Evolutionary conservation across 2,329 filamentous ascomycete genomes (phyloP).

Genomic region (Claviceps fusiformis): DNA sequence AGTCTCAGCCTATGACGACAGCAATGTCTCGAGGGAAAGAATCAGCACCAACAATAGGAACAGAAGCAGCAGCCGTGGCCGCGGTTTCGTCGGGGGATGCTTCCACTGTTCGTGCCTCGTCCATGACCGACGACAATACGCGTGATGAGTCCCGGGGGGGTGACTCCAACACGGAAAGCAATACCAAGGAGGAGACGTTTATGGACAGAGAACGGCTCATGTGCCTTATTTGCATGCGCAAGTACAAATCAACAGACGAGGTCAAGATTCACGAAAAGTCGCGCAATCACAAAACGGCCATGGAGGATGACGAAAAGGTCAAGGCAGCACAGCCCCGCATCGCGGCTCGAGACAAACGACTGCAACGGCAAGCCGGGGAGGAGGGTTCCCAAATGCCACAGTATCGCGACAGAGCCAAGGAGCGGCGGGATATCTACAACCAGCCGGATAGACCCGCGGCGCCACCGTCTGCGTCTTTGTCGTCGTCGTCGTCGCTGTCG

Average conservation of each 20-base stretch:
- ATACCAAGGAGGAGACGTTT: constrained; percentile 30
- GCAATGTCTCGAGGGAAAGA: background rate
- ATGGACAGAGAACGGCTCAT: constrained; percentile 39
- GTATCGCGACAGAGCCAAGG: constrained; percentile 55
- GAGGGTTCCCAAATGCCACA: constrained; percentile 13
- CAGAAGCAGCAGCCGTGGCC: background rate
- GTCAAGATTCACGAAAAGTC: constrained; percentile 29
- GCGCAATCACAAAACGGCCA: constrained; percentile 27
- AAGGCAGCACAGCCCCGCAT: constrained; percentile 34
- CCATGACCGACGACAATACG: background rate
- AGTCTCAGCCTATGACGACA: background rate
- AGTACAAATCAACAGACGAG: constrained; percentile 30
- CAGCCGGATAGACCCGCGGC: constrained; percentile 41
- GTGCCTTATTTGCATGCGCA: constrained; percentile 33
- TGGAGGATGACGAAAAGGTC: constrained; percentile 26
- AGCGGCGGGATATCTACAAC: constrained; percentile 48
- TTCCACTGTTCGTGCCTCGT: background rate
- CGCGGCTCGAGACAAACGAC: constrained; percentile 25
- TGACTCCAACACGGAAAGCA: background rate
- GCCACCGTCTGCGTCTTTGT: background rate
- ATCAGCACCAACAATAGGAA: background rate
- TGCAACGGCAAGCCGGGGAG: constrained; percentile 17
- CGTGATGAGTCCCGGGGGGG: background rate
- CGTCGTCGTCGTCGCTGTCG: background rate
- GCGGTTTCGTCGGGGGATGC: background rate